These are phyloP conservation scores for Alternaria ethzedia DNA, from an alignment of 2,329 filamentous ascomycete genomes.

Conservation along the genomic window DNA sequence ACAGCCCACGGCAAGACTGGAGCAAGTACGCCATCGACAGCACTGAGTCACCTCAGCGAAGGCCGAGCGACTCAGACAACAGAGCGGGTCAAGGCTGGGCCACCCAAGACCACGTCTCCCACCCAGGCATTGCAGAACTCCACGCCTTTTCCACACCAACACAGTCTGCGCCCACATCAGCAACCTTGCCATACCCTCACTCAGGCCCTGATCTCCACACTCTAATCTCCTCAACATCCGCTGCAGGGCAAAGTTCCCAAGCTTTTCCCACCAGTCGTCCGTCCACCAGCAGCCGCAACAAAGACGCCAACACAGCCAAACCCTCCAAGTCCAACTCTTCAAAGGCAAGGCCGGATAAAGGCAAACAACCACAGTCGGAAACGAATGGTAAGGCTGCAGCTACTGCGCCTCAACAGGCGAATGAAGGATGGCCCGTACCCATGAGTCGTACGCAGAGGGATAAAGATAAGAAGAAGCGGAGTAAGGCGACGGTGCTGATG, in stretches of 20 bases:
- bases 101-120: not conserved
- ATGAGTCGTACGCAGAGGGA: slow-evolving; percentile 82
- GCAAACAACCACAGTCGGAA: slow-evolving; percentile 12
- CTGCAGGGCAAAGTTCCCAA: not conserved
- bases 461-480: slow-evolving; percentile 79
- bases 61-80: slow-evolving; percentile 20
- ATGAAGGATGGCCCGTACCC: slow-evolving; percentile 52
- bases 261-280: slow-evolving; percentile 9
- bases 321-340: slow-evolving; percentile 1
- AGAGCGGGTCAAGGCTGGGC: slow-evolving; percentile 13
- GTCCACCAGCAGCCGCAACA: slow-evolving; percentile 4
- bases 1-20: slow-evolving; percentile 15
- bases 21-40: slow-evolving; percentile 4
- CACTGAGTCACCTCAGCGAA: slow-evolving; percentile 2
- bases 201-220: slow-evolving; percentile 10
- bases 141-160: slow-evolving; percentile 15
- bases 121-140: slow-evolving; percentile 29
- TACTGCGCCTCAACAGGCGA: not conserved
- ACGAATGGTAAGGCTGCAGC: slow-evolving; percentile 21
- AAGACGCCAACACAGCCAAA: not conserved
- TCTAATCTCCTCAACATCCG: not conserved
- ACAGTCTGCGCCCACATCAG: slow-evolving; percentile 32
- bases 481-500: slow-evolving; percentile 80
- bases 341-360: not conserved
- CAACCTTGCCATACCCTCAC: slow-evolving; percentile 14